These are phyloP conservation scores for Ustilago nuda DNA, from an alignment of 1,284 basidiomycete genomes.

Conservation along the genomic window DNA sequence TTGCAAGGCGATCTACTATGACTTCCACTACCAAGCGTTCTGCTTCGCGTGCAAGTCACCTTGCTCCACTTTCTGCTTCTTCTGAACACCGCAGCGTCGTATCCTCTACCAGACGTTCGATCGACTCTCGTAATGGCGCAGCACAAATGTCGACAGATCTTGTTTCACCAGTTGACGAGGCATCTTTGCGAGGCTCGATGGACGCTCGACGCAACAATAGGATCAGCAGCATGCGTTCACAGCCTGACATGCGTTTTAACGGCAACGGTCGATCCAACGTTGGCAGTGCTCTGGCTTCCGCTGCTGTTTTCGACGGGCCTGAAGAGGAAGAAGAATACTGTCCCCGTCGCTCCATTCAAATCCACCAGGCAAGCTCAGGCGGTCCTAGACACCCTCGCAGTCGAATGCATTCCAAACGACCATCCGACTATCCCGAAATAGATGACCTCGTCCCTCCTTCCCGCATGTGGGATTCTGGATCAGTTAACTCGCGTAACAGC, in stretches of 20 bases:
- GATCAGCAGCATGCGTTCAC: slow-evolving; percentile 21
- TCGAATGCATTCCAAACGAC: slow-evolving; percentile 12
- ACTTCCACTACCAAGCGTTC: slow-evolving; percentile 10
- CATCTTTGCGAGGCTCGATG: slow-evolving; percentile 29
- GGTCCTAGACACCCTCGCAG: slow-evolving; percentile 17
- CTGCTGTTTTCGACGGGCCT: slow-evolving; percentile 13
- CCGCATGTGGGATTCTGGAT: slow-evolving; percentile 23
- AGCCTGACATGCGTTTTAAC: slow-evolving; percentile 17
- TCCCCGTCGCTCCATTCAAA: slow-evolving; percentile 16
- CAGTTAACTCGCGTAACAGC: slow-evolving; percentile 23
- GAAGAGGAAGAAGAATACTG: slow-evolving; percentile 10
- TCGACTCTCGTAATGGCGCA: slow-evolving; percentile 20
- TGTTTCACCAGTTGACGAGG: slow-evolving; percentile 12
- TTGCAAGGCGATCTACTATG: slow-evolving; percentile 3
- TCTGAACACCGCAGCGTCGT: slow-evolving; percentile 11
- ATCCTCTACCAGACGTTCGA: slow-evolving; percentile 4
- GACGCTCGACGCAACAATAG: slow-evolving; percentile 20
- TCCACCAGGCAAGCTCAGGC: not conserved
- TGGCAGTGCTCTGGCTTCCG: slow-evolving; percentile 27
- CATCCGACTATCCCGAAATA: slow-evolving; percentile 33
- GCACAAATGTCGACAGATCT: slow-evolving; percentile 7
- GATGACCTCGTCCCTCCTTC: slow-evolving; percentile 42
- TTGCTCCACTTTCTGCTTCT: slow-evolving; percentile 16
- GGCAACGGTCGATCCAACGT: slow-evolving; percentile 10
- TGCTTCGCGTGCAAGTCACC: slow-evolving; percentile 16